Conservation (phyloP, 352 stramenopile genomes). For the Globisporangium alternatum region DNA sequence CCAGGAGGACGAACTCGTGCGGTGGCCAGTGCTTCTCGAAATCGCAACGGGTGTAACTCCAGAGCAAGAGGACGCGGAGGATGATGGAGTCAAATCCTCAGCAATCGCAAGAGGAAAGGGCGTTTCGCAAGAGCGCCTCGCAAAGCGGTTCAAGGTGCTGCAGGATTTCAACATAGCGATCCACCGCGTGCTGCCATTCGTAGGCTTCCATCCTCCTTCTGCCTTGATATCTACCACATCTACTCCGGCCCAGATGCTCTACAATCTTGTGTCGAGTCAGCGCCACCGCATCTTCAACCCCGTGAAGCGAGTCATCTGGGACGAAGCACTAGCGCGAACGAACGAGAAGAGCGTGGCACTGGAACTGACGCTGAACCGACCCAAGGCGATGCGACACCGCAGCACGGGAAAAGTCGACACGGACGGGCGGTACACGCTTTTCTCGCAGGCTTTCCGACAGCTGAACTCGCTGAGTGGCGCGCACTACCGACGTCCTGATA, state of each 20-base stretch:
- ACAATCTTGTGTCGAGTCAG: constrained; percentile 39
- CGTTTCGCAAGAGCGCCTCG: constrained; percentile 36
- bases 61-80: neutral
- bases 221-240: neutral
- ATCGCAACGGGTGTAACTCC: constrained; percentile 33
- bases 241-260: constrained; percentile 15
- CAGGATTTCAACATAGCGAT: constrained; percentile 71
- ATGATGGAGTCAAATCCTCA: neutral
- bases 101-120: constrained; percentile 6
- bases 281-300: constrained; percentile 64
- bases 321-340: constrained; percentile 59
- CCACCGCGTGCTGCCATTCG: constrained; percentile 54
- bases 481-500: constrained; percentile 61
- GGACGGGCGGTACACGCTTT: constrained; percentile 67
- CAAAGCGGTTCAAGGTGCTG: constrained; percentile 64
- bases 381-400: constrained; percentile 81
- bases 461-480: constrained; percentile 58
- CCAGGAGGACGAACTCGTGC: constrained; percentile 51
- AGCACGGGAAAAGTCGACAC: constrained; percentile 49
- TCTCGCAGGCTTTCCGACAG: constrained; percentile 84
- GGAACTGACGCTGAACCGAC: constrained; percentile 78
- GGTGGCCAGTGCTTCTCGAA: constrained; percentile 68
- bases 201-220: constrained; percentile 30
- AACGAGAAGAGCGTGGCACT: constrained; percentile 36
- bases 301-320: constrained; percentile 74